Evolutionary conservation across 371 early-diverging fungal species (phyloP).

Genomic region (Lichtheimia ornata): DNA sequence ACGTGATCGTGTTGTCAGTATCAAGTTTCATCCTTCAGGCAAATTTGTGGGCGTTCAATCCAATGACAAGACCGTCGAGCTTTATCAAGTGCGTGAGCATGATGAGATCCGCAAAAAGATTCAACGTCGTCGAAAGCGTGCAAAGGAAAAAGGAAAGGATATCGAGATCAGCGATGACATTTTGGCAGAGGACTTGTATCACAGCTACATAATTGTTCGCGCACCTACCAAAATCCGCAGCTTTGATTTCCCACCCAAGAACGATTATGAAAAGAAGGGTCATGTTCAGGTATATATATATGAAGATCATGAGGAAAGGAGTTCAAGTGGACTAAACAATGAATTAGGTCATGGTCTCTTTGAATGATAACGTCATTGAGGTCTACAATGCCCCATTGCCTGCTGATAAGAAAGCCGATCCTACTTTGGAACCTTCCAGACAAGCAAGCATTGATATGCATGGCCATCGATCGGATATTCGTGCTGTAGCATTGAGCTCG

Average conservation of each 20-base stretch:
- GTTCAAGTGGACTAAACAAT: background rate
- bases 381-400: conserved; percentile 60
- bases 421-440: conserved; percentile 51
- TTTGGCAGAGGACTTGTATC: conserved; percentile 71
- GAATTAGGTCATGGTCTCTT: conserved; percentile 48
- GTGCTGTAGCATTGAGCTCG: conserved; percentile 80
- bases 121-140: conserved; percentile 78
- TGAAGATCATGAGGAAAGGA: too few relatives aligned
- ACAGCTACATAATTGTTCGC: conserved; percentile 63
- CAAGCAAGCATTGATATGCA: conserved; percentile 73
- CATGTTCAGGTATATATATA: conserved; percentile 36
- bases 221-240: conserved; percentile 73
- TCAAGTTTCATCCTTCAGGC: conserved; percentile 77
- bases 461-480: conserved; percentile 92
- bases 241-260: conserved; percentile 70
- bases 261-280: conserved; percentile 57
- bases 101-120: conserved; percentile 83
- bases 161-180: conserved; percentile 53
- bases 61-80: conserved; percentile 79
- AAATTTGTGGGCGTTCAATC: conserved; percentile 78
- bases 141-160: conserved; percentile 75
- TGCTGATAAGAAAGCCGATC: conserved; percentile 49
- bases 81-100: conserved; percentile 75
- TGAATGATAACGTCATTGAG: conserved; percentile 78
- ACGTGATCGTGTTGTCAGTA: conserved; percentile 78